A percentile compares a stretch with the other conserved stretches of the same genome.
Evolutionary conservation across 2,329 filamentous ascomycete genomes (phyloP).

Genomic region (Hymenoscyphus albidus): DNA sequence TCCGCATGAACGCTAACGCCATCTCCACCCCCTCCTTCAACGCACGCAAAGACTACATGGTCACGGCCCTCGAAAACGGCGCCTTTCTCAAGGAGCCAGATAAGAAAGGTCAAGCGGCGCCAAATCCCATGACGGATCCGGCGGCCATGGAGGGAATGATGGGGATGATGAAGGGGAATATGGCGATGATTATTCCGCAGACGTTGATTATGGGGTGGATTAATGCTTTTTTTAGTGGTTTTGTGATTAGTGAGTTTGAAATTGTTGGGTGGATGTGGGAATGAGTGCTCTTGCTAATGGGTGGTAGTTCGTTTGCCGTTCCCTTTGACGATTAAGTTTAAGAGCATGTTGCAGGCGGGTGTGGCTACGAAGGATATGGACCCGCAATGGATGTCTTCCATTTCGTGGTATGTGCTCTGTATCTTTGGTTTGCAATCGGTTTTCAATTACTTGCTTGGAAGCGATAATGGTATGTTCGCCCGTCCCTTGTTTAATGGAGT

Average conservation of each 20-base stretch:
- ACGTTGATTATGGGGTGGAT: constrained; percentile 99
- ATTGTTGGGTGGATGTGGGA: too few relatives aligned
- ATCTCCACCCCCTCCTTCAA: constrained; percentile 77
- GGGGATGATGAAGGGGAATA: constrained; percentile 99
- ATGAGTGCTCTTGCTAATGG: constrained; percentile 13
- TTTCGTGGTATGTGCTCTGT: constrained; percentile 98
- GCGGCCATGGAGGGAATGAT: constrained; percentile 99
- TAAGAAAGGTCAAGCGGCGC: constrained; percentile 76
- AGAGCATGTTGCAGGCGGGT: constrained; percentile 97
- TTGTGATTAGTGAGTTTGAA: constrained; percentile 75
- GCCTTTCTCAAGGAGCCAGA: constrained; percentile 88
- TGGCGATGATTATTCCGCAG: constrained; percentile 99
- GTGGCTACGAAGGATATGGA: constrained; percentile 95
- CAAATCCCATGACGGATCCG: constrained; percentile 94
- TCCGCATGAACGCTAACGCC: constrained; percentile 77
- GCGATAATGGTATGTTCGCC: constrained; percentile 77
- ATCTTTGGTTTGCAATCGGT: constrained; percentile 95
- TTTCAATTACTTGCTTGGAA: constrained; percentile 94
- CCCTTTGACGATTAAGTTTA: constrained; percentile 96
- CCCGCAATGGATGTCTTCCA: constrained; percentile 95
- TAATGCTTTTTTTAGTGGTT: constrained; percentile 97
- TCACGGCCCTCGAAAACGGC: constrained; percentile 80
- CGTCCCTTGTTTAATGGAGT: too few relatives aligned
- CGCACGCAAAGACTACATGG: constrained; percentile 73
- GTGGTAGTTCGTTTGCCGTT: constrained; percentile 86